Evolutionary conservation across 257 asterid species (phyloP), one percentile per base, ranked within the genome.

Genomic region (Orobanche coerulescens): DNA sequence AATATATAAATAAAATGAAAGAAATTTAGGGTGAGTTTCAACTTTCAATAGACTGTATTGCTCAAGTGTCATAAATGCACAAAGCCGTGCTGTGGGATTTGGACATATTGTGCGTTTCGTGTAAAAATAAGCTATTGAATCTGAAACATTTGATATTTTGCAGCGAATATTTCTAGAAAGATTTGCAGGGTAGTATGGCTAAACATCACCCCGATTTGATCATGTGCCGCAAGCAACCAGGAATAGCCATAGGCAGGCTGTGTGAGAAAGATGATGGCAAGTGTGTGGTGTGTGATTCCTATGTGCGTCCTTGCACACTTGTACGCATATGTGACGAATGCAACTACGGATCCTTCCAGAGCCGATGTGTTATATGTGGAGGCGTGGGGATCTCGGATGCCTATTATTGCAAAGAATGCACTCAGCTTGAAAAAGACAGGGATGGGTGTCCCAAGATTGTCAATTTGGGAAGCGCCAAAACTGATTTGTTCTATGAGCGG

Each of bases 371-470:
- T 43, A 84, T 90, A 75, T 90, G 92, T 12, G 97, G 97, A 14
- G 97, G 95, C 3, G 95, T 89, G 24, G 97, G 97, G 16, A 89
- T 89, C 26, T 89, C 97, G 0, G 92, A 90, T 43, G 97, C 97
- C 19, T 90, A 90, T 78, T 90, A 90, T 67, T 90, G 95, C 81
- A 90, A 90, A 70, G 95, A 90, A 78, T 90, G 97, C 62, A 90
- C 97, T 10, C 97, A 86, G 76, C 87, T 79, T 73, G 97, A 87
- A 66, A 90, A 87, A 57, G 94, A 90, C 62, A 75, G 91, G 44
- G 96, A 89, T 13, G 96, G 95, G n/a, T 85, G 96, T 40, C 95
- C 95, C 0, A 88, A 88, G 74, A 85, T 88, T 0, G 96, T 85
- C 68, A 88, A 83, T 71, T 74, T 85, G 47, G 96, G 96, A 1